A percentile compares a stretch with the other conserved stretches of the same genome.
phyloP scores from a whole-genome alignment of 805 yeast species.

The Jamesozyma piceae region DNA sequence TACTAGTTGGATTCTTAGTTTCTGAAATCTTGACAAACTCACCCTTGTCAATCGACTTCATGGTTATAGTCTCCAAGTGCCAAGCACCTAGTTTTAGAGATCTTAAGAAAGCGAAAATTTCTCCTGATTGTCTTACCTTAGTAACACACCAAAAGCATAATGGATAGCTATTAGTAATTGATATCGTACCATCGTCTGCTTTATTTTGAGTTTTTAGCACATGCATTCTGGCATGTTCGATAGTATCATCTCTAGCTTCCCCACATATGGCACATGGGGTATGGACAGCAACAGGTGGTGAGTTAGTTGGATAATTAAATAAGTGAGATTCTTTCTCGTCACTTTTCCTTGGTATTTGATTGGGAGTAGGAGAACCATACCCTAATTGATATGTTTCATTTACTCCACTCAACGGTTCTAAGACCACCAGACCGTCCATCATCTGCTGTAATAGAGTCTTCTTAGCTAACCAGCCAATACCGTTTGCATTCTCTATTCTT shows the following conservation, averaged over 20 bases:
- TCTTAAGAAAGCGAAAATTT: conserved; percentile 68
- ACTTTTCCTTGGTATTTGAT: background rate
- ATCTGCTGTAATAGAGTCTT: conserved; percentile 55
- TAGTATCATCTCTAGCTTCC: conserved; percentile 57
- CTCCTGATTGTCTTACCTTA: conserved; percentile 74
- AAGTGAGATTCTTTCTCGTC: conserved; percentile 29
- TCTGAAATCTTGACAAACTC: conserved; percentile 11
- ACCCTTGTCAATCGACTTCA: conserved; percentile 13
- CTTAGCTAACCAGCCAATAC: conserved; percentile 52
- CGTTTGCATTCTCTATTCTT: conserved; percentile 53
- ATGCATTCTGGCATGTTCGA: conserved; percentile 73
- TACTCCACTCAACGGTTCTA: conserved; percentile 80
- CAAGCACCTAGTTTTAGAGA: conserved; percentile 51
- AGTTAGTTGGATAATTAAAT: conserved; percentile 36
- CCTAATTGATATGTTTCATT: conserved; percentile 59
- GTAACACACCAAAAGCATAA: conserved; percentile 75
- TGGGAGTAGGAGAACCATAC: conserved; percentile 7
- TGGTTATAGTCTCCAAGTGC: conserved; percentile 40
- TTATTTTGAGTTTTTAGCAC: conserved; percentile 43
- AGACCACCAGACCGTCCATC: conserved; percentile 69
- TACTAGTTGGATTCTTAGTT: conserved; percentile 5
- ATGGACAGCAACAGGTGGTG: conserved; percentile 65
- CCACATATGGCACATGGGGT: conserved; percentile 81
- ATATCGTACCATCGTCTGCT: conserved; percentile 24
- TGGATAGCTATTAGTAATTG: conserved; percentile 41